Conservation (phyloP, 2,329 filamentous ascomycete species). For the Fusarium sp. region DNA sequence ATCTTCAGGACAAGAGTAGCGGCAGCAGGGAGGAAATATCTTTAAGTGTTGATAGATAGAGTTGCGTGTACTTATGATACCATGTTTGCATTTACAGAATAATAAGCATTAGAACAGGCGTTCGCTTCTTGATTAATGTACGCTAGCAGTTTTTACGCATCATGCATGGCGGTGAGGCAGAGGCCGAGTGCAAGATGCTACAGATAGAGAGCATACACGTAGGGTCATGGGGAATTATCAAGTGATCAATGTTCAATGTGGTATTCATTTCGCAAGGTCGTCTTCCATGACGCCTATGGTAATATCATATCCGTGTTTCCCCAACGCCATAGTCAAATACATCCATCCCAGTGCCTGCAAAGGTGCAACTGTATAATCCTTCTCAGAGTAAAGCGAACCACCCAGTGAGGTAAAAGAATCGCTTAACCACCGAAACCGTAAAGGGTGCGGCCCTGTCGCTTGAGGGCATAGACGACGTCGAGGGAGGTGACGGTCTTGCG, state of each 20-base stretch:
- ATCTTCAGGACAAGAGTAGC: slow-evolving; percentile 85
- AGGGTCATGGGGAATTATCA: neutral
- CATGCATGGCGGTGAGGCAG: no score
- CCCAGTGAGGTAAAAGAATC: slow-evolving; percentile 1
- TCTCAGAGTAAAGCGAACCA: slow-evolving; percentile 26
- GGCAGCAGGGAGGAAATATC: slow-evolving; percentile 91
- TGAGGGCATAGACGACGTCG: slow-evolving; percentile 75
- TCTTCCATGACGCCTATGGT: slow-evolving; percentile 50
- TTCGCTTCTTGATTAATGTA: neutral
- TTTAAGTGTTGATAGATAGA: slow-evolving; percentile 60
- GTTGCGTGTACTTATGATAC: slow-evolving; percentile 38
- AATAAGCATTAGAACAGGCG: neutral
- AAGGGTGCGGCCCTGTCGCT: slow-evolving; percentile 79
- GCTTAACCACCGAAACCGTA: slow-evolving; percentile 90
- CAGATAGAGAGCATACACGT: neutral
- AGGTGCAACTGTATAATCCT: slow-evolving; percentile 29
- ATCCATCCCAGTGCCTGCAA: slow-evolving; percentile 33
- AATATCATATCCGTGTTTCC: slow-evolving; percentile 47
- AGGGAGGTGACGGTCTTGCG: slow-evolving; percentile 81
- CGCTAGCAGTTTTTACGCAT: neutral
- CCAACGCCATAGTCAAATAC: slow-evolving; percentile 49
- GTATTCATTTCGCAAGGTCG: slow-evolving; percentile 49
- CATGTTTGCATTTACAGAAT: slow-evolving; percentile 25
- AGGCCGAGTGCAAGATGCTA: neutral
- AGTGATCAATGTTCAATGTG: slow-evolving; percentile 40